Conservation (phyloP, 805 yeast species). For the Starmerella etchellsii region DNA sequence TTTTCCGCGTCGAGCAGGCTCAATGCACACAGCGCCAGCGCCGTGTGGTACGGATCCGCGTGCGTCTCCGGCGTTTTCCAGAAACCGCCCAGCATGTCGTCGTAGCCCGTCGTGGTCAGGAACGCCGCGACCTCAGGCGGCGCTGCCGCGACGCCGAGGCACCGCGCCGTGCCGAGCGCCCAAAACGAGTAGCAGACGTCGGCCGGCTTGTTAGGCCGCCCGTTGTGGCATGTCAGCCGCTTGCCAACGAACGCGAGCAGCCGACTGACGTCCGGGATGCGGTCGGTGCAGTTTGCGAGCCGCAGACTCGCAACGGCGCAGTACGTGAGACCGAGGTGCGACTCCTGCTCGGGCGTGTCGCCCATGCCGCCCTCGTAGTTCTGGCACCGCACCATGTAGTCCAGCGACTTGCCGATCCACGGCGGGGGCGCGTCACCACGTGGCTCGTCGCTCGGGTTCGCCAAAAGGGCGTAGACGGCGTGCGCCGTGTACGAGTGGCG, state of each 20-base stretch:
- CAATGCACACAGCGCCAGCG: constrained; percentile 40
- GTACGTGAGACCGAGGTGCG: constrained; percentile 79
- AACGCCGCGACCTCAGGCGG: constrained; percentile 30
- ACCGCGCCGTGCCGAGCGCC: constrained; percentile 47
- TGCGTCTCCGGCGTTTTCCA: constrained; percentile 41
- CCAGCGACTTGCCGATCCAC: constrained; percentile 34
- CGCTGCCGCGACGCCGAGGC: constrained; percentile 27
- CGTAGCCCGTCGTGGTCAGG: constrained; percentile 46
- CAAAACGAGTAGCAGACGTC: constrained; percentile 88
- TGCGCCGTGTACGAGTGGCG: constrained; percentile 65
- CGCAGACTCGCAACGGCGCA: constrained; percentile 61
- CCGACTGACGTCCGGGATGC: too few species aligned
- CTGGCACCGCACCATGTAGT: constrained; percentile 31
- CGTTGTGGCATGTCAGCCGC: constrained; percentile 49
- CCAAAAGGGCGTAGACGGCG: constrained; percentile 31
- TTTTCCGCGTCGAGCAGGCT: constrained; percentile 23
- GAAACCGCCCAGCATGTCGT: constrained; percentile 61
- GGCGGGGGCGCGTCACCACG: constrained; percentile 10
- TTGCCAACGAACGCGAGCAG: constrained; percentile 4
- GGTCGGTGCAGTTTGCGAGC: constrained; percentile 25
- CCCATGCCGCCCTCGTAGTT: constrained; percentile 63
- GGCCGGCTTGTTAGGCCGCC: constrained; percentile 68
- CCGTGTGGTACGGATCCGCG: constrained; percentile 56
- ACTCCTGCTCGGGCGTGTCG: constrained; percentile 37
- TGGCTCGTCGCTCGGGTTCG: not conserved